phyloP scores from a whole-genome alignment of 768 basidiomycete genomes.

The Tulasnella calospora region DNA sequence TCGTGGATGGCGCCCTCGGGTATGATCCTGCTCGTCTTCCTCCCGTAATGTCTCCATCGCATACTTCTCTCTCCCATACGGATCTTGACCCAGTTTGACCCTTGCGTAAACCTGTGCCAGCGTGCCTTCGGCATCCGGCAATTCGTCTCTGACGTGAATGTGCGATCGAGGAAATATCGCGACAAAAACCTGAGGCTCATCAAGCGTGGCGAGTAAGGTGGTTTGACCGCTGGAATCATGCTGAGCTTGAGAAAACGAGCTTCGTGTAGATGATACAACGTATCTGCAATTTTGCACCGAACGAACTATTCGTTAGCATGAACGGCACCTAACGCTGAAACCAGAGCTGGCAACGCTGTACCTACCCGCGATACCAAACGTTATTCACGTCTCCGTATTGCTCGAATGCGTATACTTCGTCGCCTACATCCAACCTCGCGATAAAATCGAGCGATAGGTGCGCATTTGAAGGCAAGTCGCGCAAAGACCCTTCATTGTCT shows the following conservation, averaged over 20 bases:
- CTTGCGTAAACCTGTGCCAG: conserved; percentile 69
- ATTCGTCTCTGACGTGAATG: conserved; percentile 78
- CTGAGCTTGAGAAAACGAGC: conserved; percentile 63
- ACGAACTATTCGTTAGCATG: not conserved
- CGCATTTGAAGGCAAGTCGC: conserved; percentile 32
- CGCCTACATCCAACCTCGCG: conserved; percentile 86
- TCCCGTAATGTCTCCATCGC: conserved; percentile 56
- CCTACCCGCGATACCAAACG: conserved; percentile 92
- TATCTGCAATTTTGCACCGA: conserved; percentile 49
- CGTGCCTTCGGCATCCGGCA: conserved; percentile 81
- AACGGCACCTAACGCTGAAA: not conserved
- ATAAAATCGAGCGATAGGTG: conserved; percentile 21
- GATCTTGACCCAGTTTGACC: conserved; percentile 41
- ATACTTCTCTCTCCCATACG: conserved; percentile 11
- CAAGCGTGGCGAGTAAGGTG: conserved; percentile 12
- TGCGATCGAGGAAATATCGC: conserved; percentile 92
- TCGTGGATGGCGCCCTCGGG: conserved; percentile 10
- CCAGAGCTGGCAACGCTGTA: conserved; percentile 31
- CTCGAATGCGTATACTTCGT: conserved; percentile 97
- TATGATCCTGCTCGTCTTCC: conserved; percentile 48
- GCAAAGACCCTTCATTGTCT: conserved; percentile 41
- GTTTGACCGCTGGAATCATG: conserved; percentile 42
- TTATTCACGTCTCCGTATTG: conserved; percentile 77
- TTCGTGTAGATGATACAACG: conserved; percentile 75
- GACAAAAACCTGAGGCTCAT: conserved; percentile 61